phyloP scores from a whole-genome alignment of 1,284 basidiomycete genomes.

The Ustilago nuda region DNA sequence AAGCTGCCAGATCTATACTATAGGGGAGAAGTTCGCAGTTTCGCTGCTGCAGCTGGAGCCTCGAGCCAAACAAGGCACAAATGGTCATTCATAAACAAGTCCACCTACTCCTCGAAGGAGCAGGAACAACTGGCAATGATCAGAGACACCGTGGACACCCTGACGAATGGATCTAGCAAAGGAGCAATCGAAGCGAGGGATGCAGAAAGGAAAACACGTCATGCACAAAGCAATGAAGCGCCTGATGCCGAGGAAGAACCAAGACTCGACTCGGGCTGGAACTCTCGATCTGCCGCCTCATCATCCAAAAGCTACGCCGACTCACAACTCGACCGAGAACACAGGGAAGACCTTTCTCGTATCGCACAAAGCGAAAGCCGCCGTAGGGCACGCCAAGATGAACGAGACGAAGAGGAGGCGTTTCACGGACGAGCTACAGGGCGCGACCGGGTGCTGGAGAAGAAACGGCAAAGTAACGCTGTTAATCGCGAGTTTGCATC shows the following conservation, averaged over 20 bases:
- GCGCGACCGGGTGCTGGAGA: slow-evolving; percentile 49
- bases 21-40: slow-evolving; percentile 13
- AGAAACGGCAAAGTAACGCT: slow-evolving; percentile 24
- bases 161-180: slow-evolving; percentile 42
- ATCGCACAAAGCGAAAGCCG: slow-evolving; percentile 10
- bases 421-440: slow-evolving; percentile 49
- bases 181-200: slow-evolving; percentile 48
- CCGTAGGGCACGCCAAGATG: slow-evolving; percentile 2
- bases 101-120: slow-evolving; percentile 27
- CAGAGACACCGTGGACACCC: slow-evolving; percentile 46
- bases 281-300: neutral
- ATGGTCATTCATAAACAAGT: slow-evolving; percentile 31
- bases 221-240: neutral
- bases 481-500: slow-evolving; percentile 50
- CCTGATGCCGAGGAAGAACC: slow-evolving; percentile 5
- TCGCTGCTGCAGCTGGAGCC: slow-evolving; percentile 1
- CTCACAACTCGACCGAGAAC: slow-evolving; percentile 20
- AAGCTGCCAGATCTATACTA: slow-evolving; percentile 31
- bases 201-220: slow-evolving; percentile 23
- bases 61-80: slow-evolving; percentile 40
- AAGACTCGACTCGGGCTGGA: slow-evolving; percentile 30
- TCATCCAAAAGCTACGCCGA: slow-evolving; percentile 14
- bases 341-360: slow-evolving; percentile 10
- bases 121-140: slow-evolving; percentile 31
- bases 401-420: slow-evolving; percentile 17